Base-by-base conservation (phyloP, 441 rosid species). In the Gossypium lobatum region DNA sequence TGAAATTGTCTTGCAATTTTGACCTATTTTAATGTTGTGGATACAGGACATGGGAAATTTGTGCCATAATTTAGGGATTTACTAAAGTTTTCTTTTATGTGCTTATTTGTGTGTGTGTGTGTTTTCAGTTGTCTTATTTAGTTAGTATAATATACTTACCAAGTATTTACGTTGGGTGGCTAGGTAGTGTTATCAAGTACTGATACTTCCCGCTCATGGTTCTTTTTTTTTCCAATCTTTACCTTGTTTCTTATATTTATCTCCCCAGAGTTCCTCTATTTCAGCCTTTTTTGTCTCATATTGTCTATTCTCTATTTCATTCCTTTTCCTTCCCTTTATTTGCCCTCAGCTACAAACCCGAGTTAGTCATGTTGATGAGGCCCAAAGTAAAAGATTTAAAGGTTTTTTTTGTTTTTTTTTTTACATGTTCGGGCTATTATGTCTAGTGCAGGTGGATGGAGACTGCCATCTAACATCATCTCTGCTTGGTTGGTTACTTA, bases 331-430 rank as follows among this genome's bases (percentile, higher is more conserved):
- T 7, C 4, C 71, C 57, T 21, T 26, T n/a, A 8, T 48, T 48
- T 11, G 0, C 18, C 59, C 23, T 67, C 21, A n/a, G 21, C 39
- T 48, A n/a, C 10, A 50, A 48, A 48, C 20, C 21, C 9, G 13
- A 48, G 6, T 2, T 10, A 53, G 17, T 28, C 61, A 28, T 16
- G 62, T 52, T 53, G 42, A 11, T 31, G 73, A 54, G 48, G 48
- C 48, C 57, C 60, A 10, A 53, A 53, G 31, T 70, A 34, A 70
- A 39, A 34, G 62, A 57, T 75, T n/a, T 69, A 4, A 17, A 31
- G 17, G 1, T 1, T n/a, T 23, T 48, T 66, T 1, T 25, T 48
- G 3, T 1, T 1, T 48, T 1, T 14, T 23, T 48, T 66, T 1
- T 25, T 8, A 13, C 42, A 67, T 50, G 20, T 50, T 25, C 11